Percentiles rank a stretch among this genome's conserved stretches.
Conservation (phyloP, 2,329 filamentous ascomycete genomes). For the Claviceps sp. region DNA sequence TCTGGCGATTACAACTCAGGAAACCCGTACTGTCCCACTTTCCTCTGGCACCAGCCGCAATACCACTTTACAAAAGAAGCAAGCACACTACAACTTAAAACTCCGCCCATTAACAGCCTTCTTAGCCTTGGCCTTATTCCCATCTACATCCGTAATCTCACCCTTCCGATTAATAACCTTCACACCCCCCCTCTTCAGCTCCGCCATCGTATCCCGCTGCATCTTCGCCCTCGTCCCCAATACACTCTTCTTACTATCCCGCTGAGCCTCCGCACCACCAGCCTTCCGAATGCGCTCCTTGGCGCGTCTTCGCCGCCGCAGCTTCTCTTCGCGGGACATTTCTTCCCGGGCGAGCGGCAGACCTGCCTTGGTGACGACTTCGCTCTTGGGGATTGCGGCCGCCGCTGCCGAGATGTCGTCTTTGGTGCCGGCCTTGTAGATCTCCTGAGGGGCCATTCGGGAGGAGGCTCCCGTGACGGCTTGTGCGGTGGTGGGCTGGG, state of each 20-base stretch:
- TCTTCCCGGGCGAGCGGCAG: constrained; percentile 70
- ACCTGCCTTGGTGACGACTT: constrained; percentile 66
- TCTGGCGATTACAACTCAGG: background rate
- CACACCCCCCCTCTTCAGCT: constrained; percentile 73
- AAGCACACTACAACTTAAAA: constrained; percentile 42
- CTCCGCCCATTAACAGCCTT: constrained; percentile 39
- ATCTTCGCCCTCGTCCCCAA: constrained; percentile 42
- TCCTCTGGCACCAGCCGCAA: background rate
- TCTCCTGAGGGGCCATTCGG: constrained; percentile 83
- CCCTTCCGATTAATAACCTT: constrained; percentile 88
- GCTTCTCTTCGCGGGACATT: constrained; percentile 77
- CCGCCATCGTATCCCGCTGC: constrained; percentile 40
- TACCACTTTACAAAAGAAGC: background rate
- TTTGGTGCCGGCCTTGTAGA: constrained; percentile 62
- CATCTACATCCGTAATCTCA: constrained; percentile 70
- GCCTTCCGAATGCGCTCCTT: constrained; percentile 75
- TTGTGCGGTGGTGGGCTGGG: constrained; percentile 69
- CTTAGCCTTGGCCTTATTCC: constrained; percentile 52
- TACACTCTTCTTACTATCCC: constrained; percentile 12
- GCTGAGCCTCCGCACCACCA: constrained; percentile 26
- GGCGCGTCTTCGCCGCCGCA: constrained; percentile 59
- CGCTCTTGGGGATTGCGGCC: constrained; percentile 46
- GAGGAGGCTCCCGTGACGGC: constrained; percentile 55
- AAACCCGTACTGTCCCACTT: background rate
- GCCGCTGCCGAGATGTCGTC: constrained; percentile 18